phyloP scores from a whole-genome alignment of 306 rosid species.

The Cucumis melo region DNA sequence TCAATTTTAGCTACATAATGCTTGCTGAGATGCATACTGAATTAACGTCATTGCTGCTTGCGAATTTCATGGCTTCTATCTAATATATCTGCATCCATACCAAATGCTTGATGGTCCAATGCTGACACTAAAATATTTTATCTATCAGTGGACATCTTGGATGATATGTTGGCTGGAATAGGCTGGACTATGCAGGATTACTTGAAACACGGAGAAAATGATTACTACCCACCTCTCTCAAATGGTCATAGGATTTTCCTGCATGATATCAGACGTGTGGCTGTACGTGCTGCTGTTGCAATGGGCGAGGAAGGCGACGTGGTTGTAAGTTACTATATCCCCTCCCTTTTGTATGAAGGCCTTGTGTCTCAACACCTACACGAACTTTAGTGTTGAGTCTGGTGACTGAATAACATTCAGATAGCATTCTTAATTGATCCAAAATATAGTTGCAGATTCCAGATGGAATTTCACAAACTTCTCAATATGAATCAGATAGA shows the following conservation, averaged over 20 bases:
- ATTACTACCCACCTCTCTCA: conserved; percentile 89
- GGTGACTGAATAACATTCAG: neutral
- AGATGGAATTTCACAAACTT: conserved; percentile 5
- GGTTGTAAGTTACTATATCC: conserved; percentile 66
- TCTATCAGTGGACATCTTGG: conserved; percentile 79
- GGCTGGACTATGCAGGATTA: conserved; percentile 99
- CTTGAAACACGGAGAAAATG: conserved; percentile 79
- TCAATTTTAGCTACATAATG: neutral
- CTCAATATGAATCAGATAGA: neutral
- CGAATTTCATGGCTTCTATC: neutral
- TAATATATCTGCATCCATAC: neutral
- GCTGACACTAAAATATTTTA: conserved; percentile 9
- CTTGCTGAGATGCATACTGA: neutral
- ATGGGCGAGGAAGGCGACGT: conserved; percentile 99
- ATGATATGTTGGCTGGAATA: conserved; percentile 89
- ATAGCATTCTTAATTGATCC: neutral
- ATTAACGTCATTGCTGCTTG: neutral
- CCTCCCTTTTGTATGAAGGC: conserved; percentile 1
- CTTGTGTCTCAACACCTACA: neutral
- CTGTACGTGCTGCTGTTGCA: conserved; percentile 92
- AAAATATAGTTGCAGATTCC: neutral
- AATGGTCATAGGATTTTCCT: conserved; percentile 88
- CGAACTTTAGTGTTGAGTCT: neutral
- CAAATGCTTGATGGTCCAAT: conserved; percentile 9
- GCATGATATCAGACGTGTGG: conserved; percentile 82